phyloP scores from a whole-genome alignment of 2,329 filamentous ascomycete genomes.

The Thielaviopsis musarum region DNA sequence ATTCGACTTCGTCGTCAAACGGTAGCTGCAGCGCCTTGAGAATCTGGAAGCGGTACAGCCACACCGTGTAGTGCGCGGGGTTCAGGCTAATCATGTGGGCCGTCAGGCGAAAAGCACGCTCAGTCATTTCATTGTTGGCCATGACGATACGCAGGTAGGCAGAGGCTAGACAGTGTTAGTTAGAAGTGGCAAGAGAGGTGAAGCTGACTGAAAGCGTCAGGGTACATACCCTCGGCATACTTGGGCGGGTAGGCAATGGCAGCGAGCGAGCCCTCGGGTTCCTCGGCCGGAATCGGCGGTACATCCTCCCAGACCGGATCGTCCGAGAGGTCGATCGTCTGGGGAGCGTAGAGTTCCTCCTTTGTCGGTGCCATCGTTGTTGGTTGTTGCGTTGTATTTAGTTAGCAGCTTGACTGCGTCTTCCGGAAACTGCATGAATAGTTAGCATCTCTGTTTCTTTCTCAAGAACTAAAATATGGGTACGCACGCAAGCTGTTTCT shows the following conservation, averaged over 20 bases:
- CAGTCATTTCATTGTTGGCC: slow-evolving; percentile 69
- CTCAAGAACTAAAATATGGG: slow-evolving; percentile 23
- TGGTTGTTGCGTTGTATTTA: slow-evolving; percentile 5
- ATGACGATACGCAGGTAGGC: slow-evolving; percentile 88
- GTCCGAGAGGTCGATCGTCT: slow-evolving; percentile 34
- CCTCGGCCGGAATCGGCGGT: slow-evolving; percentile 64
- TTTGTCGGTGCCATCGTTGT: slow-evolving; percentile 32
- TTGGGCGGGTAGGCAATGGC: slow-evolving; percentile 80
- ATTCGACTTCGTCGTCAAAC: slow-evolving; percentile 57
- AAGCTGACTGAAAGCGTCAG: not conserved
- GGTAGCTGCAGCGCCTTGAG: slow-evolving; percentile 49
- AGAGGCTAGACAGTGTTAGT: slow-evolving; percentile 40
- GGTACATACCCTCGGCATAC: slow-evolving; percentile 62
- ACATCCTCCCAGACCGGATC: slow-evolving; percentile 69
- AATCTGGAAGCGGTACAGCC: slow-evolving; percentile 81
- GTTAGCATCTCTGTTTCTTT: not conserved
- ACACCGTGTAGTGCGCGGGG: slow-evolving; percentile 94
- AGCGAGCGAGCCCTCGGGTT: slow-evolving; percentile 73
- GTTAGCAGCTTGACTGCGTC: not conserved
- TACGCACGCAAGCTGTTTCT: slow-evolving; percentile 22
- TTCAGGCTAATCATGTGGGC: slow-evolving; percentile 85
- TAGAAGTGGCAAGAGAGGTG: not conserved
- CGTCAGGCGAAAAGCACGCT: slow-evolving; percentile 64
- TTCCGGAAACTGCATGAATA: not conserved
- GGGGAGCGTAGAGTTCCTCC: slow-evolving; percentile 36